Evolutionary conservation across 352 stramenopile genomes (phyloP), one percentile per base, ranked within the genome.

Genomic region (Pythium sukuiense): DNA sequence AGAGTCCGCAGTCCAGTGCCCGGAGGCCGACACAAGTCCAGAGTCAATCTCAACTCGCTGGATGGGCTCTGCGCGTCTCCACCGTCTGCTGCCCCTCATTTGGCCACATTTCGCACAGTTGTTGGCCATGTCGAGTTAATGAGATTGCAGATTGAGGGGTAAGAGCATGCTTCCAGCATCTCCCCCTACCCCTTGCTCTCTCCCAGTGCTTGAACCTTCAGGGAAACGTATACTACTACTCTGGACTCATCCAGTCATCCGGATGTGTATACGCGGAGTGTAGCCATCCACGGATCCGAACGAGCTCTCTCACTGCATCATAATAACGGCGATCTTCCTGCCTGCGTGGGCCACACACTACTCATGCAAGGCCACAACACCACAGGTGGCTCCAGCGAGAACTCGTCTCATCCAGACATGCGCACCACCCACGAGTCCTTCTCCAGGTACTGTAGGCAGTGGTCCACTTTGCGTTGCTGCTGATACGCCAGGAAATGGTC

Each of bases 401-500:
- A 12, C 11, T 24, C 49, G 54, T 18, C 20, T 70, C 59, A 74
- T 26, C 63, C 68, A 33, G 62, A 67, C 18, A 65, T 32, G 4
- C 68, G 63, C 41, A 60, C 32, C 16, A 59, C 67, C 82, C 82
- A 90, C 2, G 76, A 68, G 37, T 66, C 64, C 20, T 72, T 68
- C 60, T 78, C 75, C 41, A 93, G 68, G n/a, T 63, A 49, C 58
- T 93, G 72, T 2, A 93, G 80, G 12, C 69, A 78, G 52, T 86
- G 84, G 55, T 78, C 76, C 43, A 81, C 74, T 52, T 79, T 89
- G 26, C 69, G 81, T 32, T 79, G 80, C 48, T 77, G 74, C 49
- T 90, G 81, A 61, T 90, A 93, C 30, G 71, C 77, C 29, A 90
- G 72, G 20, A 89, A 88, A 27, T 82, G 79, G 53, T 90, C 77